A percentile compares a stretch with the other conserved stretches of the same genome.
Evolutionary conservation across 345 rosid species (phyloP).

Genomic region (Rhizophora apiculata): DNA sequence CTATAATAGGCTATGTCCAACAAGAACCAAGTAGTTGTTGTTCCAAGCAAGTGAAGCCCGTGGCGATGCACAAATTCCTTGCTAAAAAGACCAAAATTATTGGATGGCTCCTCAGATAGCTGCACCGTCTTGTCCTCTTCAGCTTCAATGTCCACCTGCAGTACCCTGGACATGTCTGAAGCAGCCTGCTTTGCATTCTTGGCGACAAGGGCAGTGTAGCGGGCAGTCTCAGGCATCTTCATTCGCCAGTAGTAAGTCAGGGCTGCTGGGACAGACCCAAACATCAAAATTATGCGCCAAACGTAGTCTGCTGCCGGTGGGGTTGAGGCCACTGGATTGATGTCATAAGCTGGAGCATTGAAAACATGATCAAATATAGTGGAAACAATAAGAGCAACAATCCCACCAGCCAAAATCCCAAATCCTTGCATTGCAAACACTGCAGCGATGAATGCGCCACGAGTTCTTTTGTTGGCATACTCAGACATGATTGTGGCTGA

Average conservation of each 20-base stretch:
- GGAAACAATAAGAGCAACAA: constrained; percentile 18
- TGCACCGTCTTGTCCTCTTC: constrained; percentile 9
- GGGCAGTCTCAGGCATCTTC: constrained; percentile 27
- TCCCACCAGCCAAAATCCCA: constrained; percentile 15
- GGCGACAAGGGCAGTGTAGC: constrained; percentile 22
- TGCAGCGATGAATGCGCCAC: constrained; percentile 19
- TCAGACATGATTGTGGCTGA: constrained; percentile 24
- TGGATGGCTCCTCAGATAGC: background rate
- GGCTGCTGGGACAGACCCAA: constrained; percentile 16
- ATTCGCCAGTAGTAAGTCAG: constrained; percentile 23
- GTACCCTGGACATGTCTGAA: constrained; percentile 24
- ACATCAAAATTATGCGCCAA: constrained; percentile 24
- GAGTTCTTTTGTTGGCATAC: constrained; percentile 22
- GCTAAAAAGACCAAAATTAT: constrained; percentile 12
- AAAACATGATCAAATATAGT: constrained; percentile 11
- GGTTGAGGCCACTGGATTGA: constrained; percentile 10
- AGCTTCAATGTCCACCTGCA: constrained; percentile 15
- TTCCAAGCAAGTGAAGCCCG: constrained; percentile 16
- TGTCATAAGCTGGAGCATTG: constrained; percentile 11
- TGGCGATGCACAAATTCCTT: constrained; percentile 13
- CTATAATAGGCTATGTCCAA: constrained; percentile 19
- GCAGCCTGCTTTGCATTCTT: constrained; percentile 21
- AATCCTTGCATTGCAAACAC: constrained; percentile 26
- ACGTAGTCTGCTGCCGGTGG: constrained; percentile 18
- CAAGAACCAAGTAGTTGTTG: constrained; percentile 17